phyloP scores from a whole-genome alignment of 1,284 basidiomycete genomes.

The Fomitopsis palustris region DNA sequence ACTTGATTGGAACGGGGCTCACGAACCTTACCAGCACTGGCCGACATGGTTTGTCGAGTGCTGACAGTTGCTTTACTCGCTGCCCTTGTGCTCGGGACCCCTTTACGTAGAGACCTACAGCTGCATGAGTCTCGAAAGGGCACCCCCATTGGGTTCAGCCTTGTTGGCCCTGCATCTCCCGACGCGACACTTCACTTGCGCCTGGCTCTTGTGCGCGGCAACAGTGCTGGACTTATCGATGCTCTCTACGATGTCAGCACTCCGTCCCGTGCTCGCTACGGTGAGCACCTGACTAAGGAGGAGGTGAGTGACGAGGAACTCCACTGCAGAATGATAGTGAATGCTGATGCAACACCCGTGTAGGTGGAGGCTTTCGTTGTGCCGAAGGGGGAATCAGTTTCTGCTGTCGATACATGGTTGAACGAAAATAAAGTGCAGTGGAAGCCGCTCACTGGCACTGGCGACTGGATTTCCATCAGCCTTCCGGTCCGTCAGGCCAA shows the following conservation, averaged over 20 bases:
- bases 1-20: too few species aligned
- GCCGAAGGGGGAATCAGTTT: conserved; percentile 28
- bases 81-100: conserved; percentile 24
- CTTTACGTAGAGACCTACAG: conserved; percentile 22
- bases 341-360: too few species aligned
- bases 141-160: conserved; percentile 27
- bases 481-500: conserved; percentile 33
- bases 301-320: conserved; percentile 21
- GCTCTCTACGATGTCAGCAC: conserved; percentile 33
- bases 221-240: conserved; percentile 33
- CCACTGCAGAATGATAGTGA: neutral
- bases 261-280: conserved; percentile 30
- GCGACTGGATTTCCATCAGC: conserved; percentile 36
- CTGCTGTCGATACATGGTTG: conserved; percentile 34
- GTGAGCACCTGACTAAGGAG: conserved; percentile 31
- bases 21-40: neutral
- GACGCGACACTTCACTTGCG: conserved; percentile 28
- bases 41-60: conserved; percentile 1
- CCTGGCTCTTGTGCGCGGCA: conserved; percentile 31
- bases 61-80: conserved; percentile 23
- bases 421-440: conserved; percentile 30
- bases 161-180: conserved; percentile 24
- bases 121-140: conserved; percentile 27
- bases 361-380: conserved; percentile 32
- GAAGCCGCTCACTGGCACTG: conserved; percentile 24